A percentile compares a stretch with the other conserved stretches of the same genome.
These are phyloP conservation scores for Polymyxa betae DNA, from an alignment of 208 protist genomes.

Conservation along the genomic window DNA sequence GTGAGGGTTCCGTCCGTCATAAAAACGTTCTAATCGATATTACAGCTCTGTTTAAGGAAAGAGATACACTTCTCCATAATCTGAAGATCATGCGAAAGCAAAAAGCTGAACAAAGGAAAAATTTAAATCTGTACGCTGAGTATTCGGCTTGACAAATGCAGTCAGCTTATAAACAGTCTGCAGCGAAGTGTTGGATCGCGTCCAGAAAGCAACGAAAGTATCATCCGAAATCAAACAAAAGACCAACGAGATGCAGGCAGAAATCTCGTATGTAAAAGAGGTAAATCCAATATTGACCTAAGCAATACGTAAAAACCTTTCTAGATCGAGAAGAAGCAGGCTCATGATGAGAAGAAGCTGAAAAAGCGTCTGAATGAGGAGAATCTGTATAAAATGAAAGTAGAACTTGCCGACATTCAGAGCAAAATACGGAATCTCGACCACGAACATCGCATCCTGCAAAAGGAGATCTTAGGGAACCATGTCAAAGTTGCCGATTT, in stretches of 20 bases:
- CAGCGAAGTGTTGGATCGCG: neutral
- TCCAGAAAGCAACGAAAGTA: neutral
- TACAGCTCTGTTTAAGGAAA: neutral
- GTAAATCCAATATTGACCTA: too few species aligned
- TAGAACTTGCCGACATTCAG: neutral
- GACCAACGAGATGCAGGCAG: neutral
- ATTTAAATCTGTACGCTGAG: neutral
- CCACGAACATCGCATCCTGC: neutral
- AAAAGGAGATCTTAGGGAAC: neutral
- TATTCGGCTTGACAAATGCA: neutral
- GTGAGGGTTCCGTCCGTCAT: neutral
- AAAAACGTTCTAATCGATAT: neutral
- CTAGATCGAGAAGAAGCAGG: slow-evolving; percentile 10
- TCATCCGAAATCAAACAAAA: neutral
- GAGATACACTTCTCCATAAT: neutral
- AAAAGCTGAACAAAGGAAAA: neutral
- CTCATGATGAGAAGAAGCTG: neutral
- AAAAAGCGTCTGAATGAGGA: neutral
- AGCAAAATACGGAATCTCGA: neutral
- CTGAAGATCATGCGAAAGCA: neutral
- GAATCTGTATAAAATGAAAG: neutral
- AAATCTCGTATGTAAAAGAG: neutral
- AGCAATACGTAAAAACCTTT: too few species aligned
- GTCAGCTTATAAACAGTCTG: neutral
- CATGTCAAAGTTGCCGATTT: neutral